Base-by-base conservation (phyloP, 139 green algal species). In the Mesotaenium endlicherianum region DNA sequence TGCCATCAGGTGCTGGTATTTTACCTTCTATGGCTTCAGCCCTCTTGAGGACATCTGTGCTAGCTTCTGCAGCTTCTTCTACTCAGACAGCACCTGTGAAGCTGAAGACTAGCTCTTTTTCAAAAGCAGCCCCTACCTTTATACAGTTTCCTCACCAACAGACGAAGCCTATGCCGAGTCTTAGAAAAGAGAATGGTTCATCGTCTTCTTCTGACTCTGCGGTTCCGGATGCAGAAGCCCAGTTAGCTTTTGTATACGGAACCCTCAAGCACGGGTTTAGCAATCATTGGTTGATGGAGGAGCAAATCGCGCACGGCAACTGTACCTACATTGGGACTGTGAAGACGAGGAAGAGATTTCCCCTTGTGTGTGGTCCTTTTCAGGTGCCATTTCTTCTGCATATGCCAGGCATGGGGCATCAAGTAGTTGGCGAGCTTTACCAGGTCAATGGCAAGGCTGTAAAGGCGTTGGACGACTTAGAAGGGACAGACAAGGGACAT, bases 221-320 rank as follows among this genome's bases (percentile, higher is more conserved):
- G 60, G 60, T 8, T 8, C 60, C 30, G 20, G n/a, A n/a, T n/a
- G n/a, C n/a, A n/a, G n/a, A n/a, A n/a, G n/a, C n/a, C n/a, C n/a
- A n/a, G 71, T 45, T 84, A 20, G 77, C 38, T 6, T 89, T 89
- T 59, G 85, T 89, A 39, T 89, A 89, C 55, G 85, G 85, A 34
- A 89, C 85, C 1, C 49, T 89, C 2, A 89, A 89, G 80, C 58
- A 69, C 20, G 85, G 72, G 39, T 83, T 89, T 38, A 43, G 53
- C 58, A 89, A 89, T 30, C 58, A 89, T 40, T 74, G 50, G 41
- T 40, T 89, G 30, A 53, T 89, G 36, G 17, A 53, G 39, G 44
- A 82, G 49, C 42, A 53, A 26, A 39, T 84, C 64, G 42, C 41
- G 20, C 20, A 40, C 5, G 50, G 44, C 43, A 40, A 74, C 77